Conservation (phyloP, 371 early-diverging fungal species). For the Aphelidium insulamus region DNA sequence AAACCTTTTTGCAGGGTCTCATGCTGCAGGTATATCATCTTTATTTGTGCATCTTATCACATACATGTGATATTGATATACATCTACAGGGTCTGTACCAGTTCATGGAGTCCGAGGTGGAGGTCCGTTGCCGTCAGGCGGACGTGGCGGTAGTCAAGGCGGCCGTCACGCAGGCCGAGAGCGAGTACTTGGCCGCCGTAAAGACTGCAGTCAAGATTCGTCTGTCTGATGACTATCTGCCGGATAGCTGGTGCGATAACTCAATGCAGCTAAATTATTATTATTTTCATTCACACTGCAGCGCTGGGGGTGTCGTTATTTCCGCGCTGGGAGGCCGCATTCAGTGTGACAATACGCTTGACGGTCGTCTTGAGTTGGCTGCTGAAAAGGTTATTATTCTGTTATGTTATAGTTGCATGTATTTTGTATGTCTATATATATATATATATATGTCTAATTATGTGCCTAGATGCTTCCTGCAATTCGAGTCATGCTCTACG, state of each 20-base stretch:
- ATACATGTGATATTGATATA: neutral
- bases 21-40: conserved; percentile 36
- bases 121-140: conserved; percentile 39
- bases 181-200: conserved; percentile 32
- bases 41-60: neutral
- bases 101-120: conserved; percentile 54
- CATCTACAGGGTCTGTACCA: conserved; percentile 41
- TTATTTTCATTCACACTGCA: neutral
- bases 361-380: conserved; percentile 57
- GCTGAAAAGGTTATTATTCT: conserved; percentile 51
- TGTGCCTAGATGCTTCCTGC: too few relatives aligned
- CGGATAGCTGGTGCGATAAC: conserved; percentile 17
- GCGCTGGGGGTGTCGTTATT: conserved; percentile 78
- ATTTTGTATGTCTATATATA: too few relatives aligned
- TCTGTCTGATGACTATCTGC: conserved; percentile 14
- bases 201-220: conserved; percentile 4
- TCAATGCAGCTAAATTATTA: neutral
- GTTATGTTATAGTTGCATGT: too few relatives aligned
- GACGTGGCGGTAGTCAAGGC: conserved; percentile 39
- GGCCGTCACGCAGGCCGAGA: conserved; percentile 28
- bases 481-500: too few relatives aligned
- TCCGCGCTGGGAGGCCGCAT: conserved; percentile 53
- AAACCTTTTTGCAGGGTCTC: conserved; percentile 34
- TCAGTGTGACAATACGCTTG: conserved; percentile 66
- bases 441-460: too few relatives aligned